Base-by-base conservation (phyloP, 116 monocot genomes). In the Dioscorea cayenensis region DNA sequence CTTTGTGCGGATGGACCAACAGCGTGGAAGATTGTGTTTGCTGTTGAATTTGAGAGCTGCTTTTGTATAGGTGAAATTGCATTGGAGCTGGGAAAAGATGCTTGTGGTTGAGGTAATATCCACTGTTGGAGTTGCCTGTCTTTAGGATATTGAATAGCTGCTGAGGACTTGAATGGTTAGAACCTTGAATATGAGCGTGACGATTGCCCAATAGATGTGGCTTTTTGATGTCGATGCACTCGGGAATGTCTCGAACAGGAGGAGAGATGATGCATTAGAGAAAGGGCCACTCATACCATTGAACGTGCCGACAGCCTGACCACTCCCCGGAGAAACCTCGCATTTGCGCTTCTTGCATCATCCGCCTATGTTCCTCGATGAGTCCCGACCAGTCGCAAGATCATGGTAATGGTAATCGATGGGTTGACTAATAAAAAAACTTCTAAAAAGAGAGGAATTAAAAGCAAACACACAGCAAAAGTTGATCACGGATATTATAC, bases 331-430 rank as follows among this genome's bases (percentile, higher is more conserved):
- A 19, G 88, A 76, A 3, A 28, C 80, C 83, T 93, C n/a, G 93
- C 58, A 97, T 48, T 49, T 85, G 90, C 51, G 90, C 61, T 61
- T 96, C 92, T 70, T 85, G 90, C 79, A 88, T 84, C 80, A 87
- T 82, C 70, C 86, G 88, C 75, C 84, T 84, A 63, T 86, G 87
- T 9, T 88, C 90, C 38, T 91, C 89, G 11, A n/a, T n/a, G n/a
- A n/a, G n/a, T n/a, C n/a, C n/a, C n/a, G 82, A 61, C 81, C 80
- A 71, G 84, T 82, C 92, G 71, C 20, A 82, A 32, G 22, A 66
- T 23, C 61, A 75, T 19, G 12, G 43, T 8, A 43, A 43, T 43
- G 43, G 6, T 43, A 66, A 35, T 52, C 18, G 5, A 66, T 66
- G 29, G 10, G 17, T 55, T 43, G 8, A 43, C 43, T 12, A 43